Evolutionary conservation across 2,329 filamentous ascomycete genomes (phyloP), one percentile per base, ranked within the genome.

Genomic region (Sarocladium strictum): DNA sequence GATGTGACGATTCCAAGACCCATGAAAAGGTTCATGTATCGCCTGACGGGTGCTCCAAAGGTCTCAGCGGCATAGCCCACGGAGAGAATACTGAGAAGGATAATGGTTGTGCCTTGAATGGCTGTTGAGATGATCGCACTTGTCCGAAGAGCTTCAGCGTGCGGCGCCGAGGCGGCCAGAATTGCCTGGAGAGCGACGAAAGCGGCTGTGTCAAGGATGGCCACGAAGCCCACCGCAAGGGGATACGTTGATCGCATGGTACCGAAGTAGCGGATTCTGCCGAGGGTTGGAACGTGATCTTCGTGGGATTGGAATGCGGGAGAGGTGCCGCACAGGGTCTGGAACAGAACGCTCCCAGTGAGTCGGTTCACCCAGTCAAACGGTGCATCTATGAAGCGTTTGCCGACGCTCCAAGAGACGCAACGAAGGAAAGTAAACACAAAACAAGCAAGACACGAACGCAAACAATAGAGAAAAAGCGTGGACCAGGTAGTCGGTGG

Each of bases 171-270:
- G 63, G 62, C 43, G 17, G 73, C 72, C 32, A 76, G 64, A 41
- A 76, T 63, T 29, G 70, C 64, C 29, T 76, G 68, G 23, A 78
- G 61, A 37, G 67, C 68, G 23, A 76, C 52, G 12, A 70, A 63
- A 14, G 71, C 68, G n/a, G 7, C 17, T 6, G 50, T 53, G 21
- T 11, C 19, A 6, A 27, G 17, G 23, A 53, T 29, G 19, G 50
- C 50, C 47, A 35, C 15, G n/a, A 51, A 5, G 27, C 47, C 47
- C 5, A 23, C 27, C 27, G 23, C 27, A 15, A 51, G 24, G 14
- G 27, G n/a, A 2, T 35, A 19, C 35, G 23, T 15, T 15, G 47
- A 51, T 5, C 27, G 47, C 47, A 51, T 51, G 23, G 26, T 35
- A n/a, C n/a, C 17, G 11, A 7, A 15, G 27, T 3, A 6, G 9